Evolutionary conservation across 148 eudicot genomes (phyloP).

Genomic region (Rhododendron henanense): DNA sequence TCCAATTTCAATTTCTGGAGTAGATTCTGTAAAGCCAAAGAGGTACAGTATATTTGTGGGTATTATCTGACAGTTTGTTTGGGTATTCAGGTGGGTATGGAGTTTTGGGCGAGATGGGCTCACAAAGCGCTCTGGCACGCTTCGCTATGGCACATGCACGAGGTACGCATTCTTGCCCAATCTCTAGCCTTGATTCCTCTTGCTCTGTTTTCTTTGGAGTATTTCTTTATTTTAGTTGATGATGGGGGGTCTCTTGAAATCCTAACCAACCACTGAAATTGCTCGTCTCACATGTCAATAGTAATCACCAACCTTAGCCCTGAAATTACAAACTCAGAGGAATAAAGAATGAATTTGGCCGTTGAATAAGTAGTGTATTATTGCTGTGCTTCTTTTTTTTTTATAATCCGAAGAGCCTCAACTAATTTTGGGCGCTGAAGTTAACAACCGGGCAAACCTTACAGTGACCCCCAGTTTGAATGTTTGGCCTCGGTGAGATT

Average conservation of each 20-base stretch:
- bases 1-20: not conserved
- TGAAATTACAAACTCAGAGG: not conserved
- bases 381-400: not conserved
- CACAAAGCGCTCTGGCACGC: slow-evolving; percentile 97
- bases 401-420: too few species aligned
- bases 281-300: not conserved
- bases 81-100: slow-evolving; percentile 85
- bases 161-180: slow-evolving; percentile 33
- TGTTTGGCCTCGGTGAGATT: too few species aligned
- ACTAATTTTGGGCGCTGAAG: too few species aligned
- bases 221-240: not conserved
- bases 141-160: slow-evolving; percentile 98
- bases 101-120: slow-evolving; percentile 99
- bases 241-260: not conserved
- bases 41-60: not conserved
- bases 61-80: not conserved
- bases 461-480: not conserved
- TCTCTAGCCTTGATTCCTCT: not conserved
- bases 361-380: not conserved
- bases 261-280: not conserved
- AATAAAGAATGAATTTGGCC: not conserved
- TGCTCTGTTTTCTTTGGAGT: not conserved
- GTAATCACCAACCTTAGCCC: not conserved
- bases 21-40: not conserved
- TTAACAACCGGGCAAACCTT: too few species aligned